These are phyloP conservation scores for Dioscorea dumetorum DNA, from an alignment of 106 monocot species.

Conservation along the genomic window DNA sequence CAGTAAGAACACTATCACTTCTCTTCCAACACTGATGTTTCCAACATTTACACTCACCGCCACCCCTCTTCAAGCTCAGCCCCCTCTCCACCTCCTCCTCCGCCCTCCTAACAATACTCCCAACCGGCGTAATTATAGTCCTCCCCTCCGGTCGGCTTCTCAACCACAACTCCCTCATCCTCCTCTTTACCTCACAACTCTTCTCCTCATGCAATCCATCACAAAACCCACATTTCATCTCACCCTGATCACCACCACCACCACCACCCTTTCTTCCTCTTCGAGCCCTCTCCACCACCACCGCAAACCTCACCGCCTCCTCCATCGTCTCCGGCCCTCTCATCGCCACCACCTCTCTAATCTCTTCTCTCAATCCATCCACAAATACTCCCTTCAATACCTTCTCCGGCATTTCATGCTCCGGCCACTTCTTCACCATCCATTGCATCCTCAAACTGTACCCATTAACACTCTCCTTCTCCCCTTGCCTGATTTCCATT, in stretches of 20 bases:
- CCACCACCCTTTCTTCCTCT: constrained; percentile 6
- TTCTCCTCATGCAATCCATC: constrained; percentile 44
- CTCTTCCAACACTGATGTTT: constrained; percentile 63
- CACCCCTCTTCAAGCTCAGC: constrained; percentile 19
- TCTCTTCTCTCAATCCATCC: constrained; percentile 64
- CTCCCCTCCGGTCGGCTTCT: constrained; percentile 14
- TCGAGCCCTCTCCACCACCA: constrained; percentile 53
- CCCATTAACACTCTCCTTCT: constrained; percentile 14
- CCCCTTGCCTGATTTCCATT: constrained; percentile 14
- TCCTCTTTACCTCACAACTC: constrained; percentile 50
- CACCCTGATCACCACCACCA: not conserved
- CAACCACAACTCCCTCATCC: constrained; percentile 58
- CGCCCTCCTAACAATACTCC: not conserved
- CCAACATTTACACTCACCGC: constrained; percentile 29
- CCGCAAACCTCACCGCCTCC: constrained; percentile 55
- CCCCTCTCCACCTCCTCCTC: constrained; percentile 15
- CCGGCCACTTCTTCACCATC: constrained; percentile 70
- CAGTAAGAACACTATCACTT: constrained; percentile 5
- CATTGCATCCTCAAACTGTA: constrained; percentile 25
- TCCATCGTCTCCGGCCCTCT: constrained; percentile 48
- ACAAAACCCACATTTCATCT: constrained; percentile 58
- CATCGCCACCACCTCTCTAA: constrained; percentile 46
- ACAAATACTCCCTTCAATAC: constrained; percentile 56
- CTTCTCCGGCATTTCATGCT: constrained; percentile 52
- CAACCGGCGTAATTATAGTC: not conserved